These are phyloP conservation scores for Zoysia matrella DNA, from an alignment of 202 grass and related monocot genomes.

Conservation along the genomic window DNA sequence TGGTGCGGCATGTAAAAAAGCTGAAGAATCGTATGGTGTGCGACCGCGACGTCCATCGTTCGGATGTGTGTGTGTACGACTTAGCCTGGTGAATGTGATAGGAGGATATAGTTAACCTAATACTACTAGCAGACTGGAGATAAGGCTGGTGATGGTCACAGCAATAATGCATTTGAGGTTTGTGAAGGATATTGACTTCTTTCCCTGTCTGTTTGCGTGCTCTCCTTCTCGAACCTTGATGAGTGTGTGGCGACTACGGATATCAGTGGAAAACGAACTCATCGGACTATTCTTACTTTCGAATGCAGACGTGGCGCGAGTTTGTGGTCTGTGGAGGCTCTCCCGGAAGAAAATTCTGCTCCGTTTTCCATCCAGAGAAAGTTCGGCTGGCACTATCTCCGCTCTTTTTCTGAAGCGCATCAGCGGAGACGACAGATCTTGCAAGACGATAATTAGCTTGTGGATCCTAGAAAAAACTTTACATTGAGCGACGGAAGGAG, in stretches of 20 bases:
- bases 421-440: too few species aligned
- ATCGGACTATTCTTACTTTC: neutral
- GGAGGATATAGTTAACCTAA: constrained; percentile 17
- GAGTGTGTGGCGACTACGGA: constrained; percentile 21
- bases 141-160: constrained; percentile 29
- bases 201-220: neutral
- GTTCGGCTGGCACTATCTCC: too few species aligned
- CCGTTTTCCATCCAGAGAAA: too few species aligned
- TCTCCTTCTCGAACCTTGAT: constrained; percentile 21
- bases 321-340: too few species aligned
- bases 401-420: too few species aligned
- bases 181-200: constrained; percentile 11
- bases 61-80: constrained; percentile 19
- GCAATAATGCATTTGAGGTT: constrained; percentile 2
- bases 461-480: too few species aligned
- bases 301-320: neutral
- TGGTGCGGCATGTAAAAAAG: constrained; percentile 9
- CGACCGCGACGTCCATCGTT: constrained; percentile 32
- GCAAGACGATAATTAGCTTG: too few species aligned
- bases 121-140: neutral
- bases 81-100: constrained; percentile 8
- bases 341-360: too few species aligned
- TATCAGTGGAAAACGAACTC: neutral
- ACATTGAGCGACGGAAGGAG: too few species aligned
- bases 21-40: neutral